Conservation (phyloP, 2,329 filamentous ascomycete genomes). For the Microdochium nivale region DNA sequence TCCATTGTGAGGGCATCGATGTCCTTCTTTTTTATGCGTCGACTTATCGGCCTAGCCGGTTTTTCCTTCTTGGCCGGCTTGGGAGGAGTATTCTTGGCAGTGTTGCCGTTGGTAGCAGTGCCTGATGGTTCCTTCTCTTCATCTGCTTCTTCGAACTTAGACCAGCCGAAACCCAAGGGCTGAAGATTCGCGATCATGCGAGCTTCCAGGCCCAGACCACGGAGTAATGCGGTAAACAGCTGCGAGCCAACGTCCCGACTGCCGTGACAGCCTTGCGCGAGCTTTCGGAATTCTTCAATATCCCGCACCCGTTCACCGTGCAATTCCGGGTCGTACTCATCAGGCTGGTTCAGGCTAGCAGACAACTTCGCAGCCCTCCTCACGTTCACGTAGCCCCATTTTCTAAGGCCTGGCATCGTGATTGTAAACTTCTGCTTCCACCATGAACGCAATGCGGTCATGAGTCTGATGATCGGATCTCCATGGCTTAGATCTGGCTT, state of each 20-base stretch:
- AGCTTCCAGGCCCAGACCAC: slow-evolving; percentile 73
- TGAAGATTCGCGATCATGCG: slow-evolving; percentile 80
- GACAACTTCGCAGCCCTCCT: slow-evolving; percentile 65
- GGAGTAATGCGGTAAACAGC: slow-evolving; percentile 76
- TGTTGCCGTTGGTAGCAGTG: slow-evolving; percentile 7
- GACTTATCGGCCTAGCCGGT: slow-evolving; percentile 12
- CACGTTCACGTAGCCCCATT: slow-evolving; percentile 80
- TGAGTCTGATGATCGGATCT: slow-evolving; percentile 69
- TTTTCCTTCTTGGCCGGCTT: slow-evolving; percentile 5
- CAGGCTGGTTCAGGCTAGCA: slow-evolving; percentile 53
- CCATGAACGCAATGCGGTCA: slow-evolving; percentile 71
- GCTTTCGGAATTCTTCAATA: slow-evolving; percentile 58
- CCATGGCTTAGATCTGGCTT: slow-evolving; percentile 71
- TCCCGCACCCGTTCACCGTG: slow-evolving; percentile 72
- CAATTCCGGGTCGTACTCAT: slow-evolving; percentile 48
- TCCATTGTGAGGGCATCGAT: slow-evolving; percentile 16
- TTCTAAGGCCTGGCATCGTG: slow-evolving; percentile 73
- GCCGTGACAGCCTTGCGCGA: slow-evolving; percentile 63
- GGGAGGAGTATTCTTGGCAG: slow-evolving; percentile 8
- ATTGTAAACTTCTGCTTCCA: slow-evolving; percentile 82
- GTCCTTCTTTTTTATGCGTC: slow-evolving; percentile 13
- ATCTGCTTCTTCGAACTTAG: slow-evolving; percentile 71
- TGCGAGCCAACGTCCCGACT: slow-evolving; percentile 85
- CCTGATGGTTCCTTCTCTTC: slow-evolving; percentile 29
- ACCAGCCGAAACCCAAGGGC: slow-evolving; percentile 84